These are phyloP conservation scores for Mallotus japonicus DNA, from an alignment of 441 rosid genomes.

Conservation along the genomic window DNA sequence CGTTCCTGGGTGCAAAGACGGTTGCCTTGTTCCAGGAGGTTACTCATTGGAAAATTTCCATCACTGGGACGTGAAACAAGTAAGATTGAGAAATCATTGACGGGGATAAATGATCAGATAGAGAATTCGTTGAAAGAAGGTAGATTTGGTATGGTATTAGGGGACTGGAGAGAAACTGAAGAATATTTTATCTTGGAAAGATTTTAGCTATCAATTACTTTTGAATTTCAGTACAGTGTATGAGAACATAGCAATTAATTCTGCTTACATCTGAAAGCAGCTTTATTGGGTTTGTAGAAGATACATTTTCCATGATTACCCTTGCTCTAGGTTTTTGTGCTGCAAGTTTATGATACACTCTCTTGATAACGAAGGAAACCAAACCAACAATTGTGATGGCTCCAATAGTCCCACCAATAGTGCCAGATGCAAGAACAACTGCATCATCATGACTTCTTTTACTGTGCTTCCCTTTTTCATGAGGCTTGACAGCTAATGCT, in stretches of 20 bases:
- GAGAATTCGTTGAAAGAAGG: too few relatives aligned
- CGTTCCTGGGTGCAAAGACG: conserved; percentile 40
- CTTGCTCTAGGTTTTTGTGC: conserved; percentile 25
- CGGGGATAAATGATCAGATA: too few relatives aligned
- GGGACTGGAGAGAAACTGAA: too few relatives aligned
- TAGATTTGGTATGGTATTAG: too few relatives aligned
- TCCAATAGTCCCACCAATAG: conserved; percentile 45
- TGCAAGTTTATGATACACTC: conserved; percentile 15
- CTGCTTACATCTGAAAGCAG: conserved; percentile 67
- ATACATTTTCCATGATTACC: conserved; percentile 33
- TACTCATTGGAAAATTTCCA: too few relatives aligned
- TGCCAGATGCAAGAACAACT: conserved; percentile 37
- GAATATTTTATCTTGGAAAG: too few relatives aligned
- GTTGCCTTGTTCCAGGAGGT: too few relatives aligned
- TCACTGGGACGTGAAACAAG: too few relatives aligned
- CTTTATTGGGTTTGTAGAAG: conserved; percentile 38
- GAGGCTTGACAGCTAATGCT: conserved; percentile 57
- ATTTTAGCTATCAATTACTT: too few relatives aligned
- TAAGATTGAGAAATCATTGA: too few relatives aligned
- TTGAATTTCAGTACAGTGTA: too few relatives aligned
- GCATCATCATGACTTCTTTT: conserved; percentile 15
- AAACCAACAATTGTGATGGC: conserved; percentile 31
- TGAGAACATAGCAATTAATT: too few relatives aligned
- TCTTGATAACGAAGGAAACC: conserved; percentile 30
- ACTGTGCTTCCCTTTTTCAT: conserved; percentile 21